Evolutionary conservation across 164 flowering plant genomes (phyloP), one percentile per base, ranked within the genome.

Genomic region (Protea cynaroides): DNA sequence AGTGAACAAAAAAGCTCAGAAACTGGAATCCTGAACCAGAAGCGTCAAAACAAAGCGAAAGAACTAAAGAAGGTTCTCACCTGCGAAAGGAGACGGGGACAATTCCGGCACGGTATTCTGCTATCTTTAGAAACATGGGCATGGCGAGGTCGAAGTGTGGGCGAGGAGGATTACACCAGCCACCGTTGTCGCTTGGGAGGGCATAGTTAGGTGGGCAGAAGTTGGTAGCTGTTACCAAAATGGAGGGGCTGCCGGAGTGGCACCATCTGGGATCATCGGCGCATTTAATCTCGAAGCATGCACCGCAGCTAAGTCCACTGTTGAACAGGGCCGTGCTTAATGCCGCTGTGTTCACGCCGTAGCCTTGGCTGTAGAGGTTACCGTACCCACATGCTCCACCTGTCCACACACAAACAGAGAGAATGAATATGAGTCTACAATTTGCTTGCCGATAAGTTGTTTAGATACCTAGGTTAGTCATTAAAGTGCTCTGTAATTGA

Each of bases 141-240:
- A 79, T 79, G 59, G 87, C 74, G 59, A 83, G 82, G 55, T 83
- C 87, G 72, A 83, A 83, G 50, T 83, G 87, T 9, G 81, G 69
- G 25, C 84, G 76, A 25, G 87, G 87, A 36, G 87, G 87, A 79
- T 83, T 81, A 64, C 87, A 83, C 87, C 87, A 83, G 7, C 87
- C 87, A 24, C 87, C 87, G 44, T 79, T 69, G 63, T 83, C 82
- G 60, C 50, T 83, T 23, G 86, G 76, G 9, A 59, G 75, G 18
- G 86, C 84, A 63, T 22, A 79, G 72, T 83, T 83, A 0, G 84
- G 84, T 8, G 87, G 87, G 66, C 87, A 83, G 68, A 83, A 81
- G 46, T 83, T 83, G 15, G 87, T 83, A 4, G 84, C 87, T 1
- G 87, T 83, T 15, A 82, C 57, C 53, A 78, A 40, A 40, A 82